Conservation (phyloP, 2,329 filamentous ascomycete genomes). For the Arthrocladium fulminans region DNA sequence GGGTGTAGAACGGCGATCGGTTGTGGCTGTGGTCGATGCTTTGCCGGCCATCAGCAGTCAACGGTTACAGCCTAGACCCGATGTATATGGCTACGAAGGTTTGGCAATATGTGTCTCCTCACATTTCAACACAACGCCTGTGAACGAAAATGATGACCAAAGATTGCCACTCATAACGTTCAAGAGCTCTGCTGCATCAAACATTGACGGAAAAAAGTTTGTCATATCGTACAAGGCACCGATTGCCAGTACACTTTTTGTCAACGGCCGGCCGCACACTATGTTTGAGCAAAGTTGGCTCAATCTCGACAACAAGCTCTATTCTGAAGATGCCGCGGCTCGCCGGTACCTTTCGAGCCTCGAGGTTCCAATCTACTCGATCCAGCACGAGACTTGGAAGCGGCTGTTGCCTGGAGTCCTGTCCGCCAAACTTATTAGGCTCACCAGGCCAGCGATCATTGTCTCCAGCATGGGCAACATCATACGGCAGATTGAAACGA, state of each 20-base stretch:
- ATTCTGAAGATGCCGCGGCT: neutral
- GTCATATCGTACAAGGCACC: constrained; percentile 10
- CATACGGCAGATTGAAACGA: constrained; percentile 16
- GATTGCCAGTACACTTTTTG: constrained; percentile 21
- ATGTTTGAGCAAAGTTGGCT: constrained; percentile 17
- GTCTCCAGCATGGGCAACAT: constrained; percentile 22
- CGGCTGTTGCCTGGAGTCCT: neutral
- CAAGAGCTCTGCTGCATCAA: neutral
- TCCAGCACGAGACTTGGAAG: neutral
- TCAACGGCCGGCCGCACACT: constrained; percentile 18
- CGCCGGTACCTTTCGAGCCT: neutral
- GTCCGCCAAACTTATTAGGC: constrained; percentile 7
- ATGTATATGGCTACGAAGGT: constrained; percentile 12
- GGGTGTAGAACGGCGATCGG: neutral
- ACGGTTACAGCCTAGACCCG: neutral
- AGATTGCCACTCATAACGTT: constrained; percentile 4
- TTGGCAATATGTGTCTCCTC: constrained; percentile 16
- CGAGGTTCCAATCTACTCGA: constrained; percentile 4
- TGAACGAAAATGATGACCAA: neutral
- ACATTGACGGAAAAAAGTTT: neutral
- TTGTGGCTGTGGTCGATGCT: constrained; percentile 18
- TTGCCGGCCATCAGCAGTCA: constrained; percentile 10
- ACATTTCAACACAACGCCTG: constrained; percentile 1
- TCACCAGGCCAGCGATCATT: constrained; percentile 18
- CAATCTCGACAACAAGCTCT: neutral